Conservation (phyloP, 2,329 filamentous ascomycete genomes). For the Lachnum nothofagi region DNA sequence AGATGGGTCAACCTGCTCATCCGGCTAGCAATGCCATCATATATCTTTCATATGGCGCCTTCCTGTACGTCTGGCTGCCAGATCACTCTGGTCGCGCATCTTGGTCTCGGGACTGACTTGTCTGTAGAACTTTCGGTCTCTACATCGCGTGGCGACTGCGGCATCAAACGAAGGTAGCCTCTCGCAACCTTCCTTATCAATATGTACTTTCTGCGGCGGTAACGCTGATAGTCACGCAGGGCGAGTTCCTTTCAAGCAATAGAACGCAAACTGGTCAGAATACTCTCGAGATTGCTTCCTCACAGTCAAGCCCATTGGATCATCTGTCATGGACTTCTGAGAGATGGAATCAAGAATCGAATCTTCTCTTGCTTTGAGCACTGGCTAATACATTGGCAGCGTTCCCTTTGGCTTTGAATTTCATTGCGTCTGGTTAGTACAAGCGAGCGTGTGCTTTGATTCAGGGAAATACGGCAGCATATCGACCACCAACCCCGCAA, state of each 20-base stretch:
- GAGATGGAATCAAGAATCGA: neutral
- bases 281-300: neutral
- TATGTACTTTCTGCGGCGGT: neutral
- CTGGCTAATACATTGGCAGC: constrained; percentile 44
- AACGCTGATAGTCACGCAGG: constrained; percentile 28
- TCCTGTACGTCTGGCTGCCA: constrained; percentile 54
- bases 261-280: constrained; percentile 76
- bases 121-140: constrained; percentile 56
- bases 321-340: no score
- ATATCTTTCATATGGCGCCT: constrained; percentile 71
- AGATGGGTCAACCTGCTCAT: constrained; percentile 70
- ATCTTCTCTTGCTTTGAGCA: neutral
- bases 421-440: constrained; percentile 87
- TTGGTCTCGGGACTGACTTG: constrained; percentile 9
- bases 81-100: neutral
- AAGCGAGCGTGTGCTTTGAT: constrained; percentile 34
- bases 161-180: constrained; percentile 34
- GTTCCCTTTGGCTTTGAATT: constrained; percentile 77
- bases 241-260: constrained; percentile 69
- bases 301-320: neutral
- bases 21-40: constrained; percentile 76
- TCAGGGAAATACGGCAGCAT: constrained; percentile 60
- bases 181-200: neutral
- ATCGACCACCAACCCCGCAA: constrained; percentile 18
- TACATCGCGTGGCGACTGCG: constrained; percentile 52